Evolutionary conservation across 768 basidiomycete genomes (phyloP).

Genomic region (Ramaria sp.): DNA sequence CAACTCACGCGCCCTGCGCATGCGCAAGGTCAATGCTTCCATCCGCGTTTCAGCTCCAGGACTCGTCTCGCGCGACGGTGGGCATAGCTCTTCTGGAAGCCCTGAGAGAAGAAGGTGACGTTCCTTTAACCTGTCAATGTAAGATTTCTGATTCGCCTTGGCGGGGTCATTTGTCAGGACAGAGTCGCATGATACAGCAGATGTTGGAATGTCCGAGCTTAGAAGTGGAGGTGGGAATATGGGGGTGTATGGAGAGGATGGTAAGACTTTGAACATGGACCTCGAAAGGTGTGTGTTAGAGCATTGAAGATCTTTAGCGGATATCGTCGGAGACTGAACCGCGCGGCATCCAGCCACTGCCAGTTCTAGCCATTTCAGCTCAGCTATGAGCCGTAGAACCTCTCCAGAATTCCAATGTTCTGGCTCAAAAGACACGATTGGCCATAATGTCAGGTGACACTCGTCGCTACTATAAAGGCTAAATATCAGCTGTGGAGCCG

Average conservation of each 20-base stretch:
- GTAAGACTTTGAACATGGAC: neutral
- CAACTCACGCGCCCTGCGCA: neutral
- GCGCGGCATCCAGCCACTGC: too few relatives aligned
- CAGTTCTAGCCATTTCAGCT: too few relatives aligned
- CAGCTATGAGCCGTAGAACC: too few relatives aligned
- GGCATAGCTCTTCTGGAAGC: slow-evolving; percentile 2
- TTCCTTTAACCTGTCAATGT: slow-evolving; percentile 7
- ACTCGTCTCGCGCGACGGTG: neutral
- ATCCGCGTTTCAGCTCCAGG: neutral
- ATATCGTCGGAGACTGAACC: too few relatives aligned
- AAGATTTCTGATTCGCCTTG: neutral
- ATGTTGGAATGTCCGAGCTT: neutral
- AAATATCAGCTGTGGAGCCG: too few relatives aligned
- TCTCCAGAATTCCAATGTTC: too few relatives aligned
- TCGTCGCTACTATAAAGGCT: too few relatives aligned
- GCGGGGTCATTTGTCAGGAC: neutral
- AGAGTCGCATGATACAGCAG: neutral
- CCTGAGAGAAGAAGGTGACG: slow-evolving; percentile 3
- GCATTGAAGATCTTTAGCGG: too few relatives aligned
- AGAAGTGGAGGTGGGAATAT: slow-evolving; percentile 5
- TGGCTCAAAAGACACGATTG: too few relatives aligned
- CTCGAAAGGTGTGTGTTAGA: neutral
- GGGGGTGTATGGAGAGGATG: slow-evolving; percentile 7
- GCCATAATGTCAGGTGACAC: too few relatives aligned
- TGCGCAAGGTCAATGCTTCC: neutral